Evolutionary conservation across 2,329 filamentous ascomycete genomes (phyloP).

Genomic region (Fusarium graminum): DNA sequence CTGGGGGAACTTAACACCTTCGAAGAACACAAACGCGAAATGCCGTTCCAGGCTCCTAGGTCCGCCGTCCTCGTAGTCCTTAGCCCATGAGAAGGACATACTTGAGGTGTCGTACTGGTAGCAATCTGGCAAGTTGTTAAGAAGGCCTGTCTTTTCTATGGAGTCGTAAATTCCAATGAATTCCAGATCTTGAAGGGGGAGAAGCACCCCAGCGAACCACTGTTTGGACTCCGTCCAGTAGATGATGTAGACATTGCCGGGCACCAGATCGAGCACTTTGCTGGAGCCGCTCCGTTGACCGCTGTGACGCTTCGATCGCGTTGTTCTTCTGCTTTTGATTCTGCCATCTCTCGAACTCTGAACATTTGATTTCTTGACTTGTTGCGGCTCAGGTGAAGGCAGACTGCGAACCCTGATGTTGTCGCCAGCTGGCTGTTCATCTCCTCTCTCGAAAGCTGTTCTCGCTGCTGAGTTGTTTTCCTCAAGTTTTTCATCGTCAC

Average conservation of each 20-base stretch:
- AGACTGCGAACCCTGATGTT: slow-evolving; percentile 12
- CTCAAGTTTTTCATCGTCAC: slow-evolving; percentile 22
- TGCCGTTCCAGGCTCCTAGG: slow-evolving; percentile 5
- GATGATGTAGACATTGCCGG: slow-evolving; percentile 29
- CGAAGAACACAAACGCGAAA: slow-evolving; percentile 42
- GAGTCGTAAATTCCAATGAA: slow-evolving; percentile 6
- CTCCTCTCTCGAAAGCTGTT: slow-evolving; percentile 11
- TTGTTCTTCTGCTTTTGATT: neutral
- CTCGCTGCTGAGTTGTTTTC: slow-evolving; percentile 26
- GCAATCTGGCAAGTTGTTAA: slow-evolving; percentile 24
- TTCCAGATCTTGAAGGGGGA: slow-evolving; percentile 26
- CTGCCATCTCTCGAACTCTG: neutral
- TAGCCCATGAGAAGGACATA: slow-evolving; percentile 16
- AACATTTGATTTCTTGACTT: neutral
- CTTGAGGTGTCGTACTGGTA: slow-evolving; percentile 29
- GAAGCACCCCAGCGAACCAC: slow-evolving; percentile 24
- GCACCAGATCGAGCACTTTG: slow-evolving; percentile 4
- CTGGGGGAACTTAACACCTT: slow-evolving; percentile 28
- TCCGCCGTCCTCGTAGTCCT: slow-evolving; percentile 27
- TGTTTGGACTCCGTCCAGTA: slow-evolving; percentile 25
- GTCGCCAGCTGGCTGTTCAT: slow-evolving; percentile 9
- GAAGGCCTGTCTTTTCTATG: slow-evolving; percentile 17
- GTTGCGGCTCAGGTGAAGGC: neutral
- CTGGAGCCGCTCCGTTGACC: neutral
- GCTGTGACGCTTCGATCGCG: neutral